Evolutionary conservation across 2,329 filamentous ascomycete genomes (phyloP), one percentile per base, ranked within the genome.

Genomic region (Diaporthe vexans): DNA sequence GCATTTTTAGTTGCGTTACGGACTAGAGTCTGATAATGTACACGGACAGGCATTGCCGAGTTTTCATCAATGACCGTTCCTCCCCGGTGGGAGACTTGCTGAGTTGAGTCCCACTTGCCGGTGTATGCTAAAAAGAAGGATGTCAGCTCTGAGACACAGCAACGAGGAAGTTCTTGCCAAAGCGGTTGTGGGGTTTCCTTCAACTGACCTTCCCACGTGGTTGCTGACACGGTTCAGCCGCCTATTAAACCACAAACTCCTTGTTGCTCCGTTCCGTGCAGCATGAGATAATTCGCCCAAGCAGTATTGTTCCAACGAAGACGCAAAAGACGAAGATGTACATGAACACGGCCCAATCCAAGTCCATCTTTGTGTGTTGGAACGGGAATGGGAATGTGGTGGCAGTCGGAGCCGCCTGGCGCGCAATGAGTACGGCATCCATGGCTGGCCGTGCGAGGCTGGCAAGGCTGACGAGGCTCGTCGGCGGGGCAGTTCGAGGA

Each of bases 261-360:
- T 72, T 46, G 17, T 51, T 63, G 15, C 26, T 35, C 57, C 48
- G 21, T 33, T 71, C 58, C 58, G 57, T 54, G n/a, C 72, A 74
- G 57, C 72, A 74, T 29, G 26, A 48, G 43, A 71, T 46, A 6
- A 74, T 58, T 37, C 65, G 57, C n/a, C 61, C 69, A 33, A 74
- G 48, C 9, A 74, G 51, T 24, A 59, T 21, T 21, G 57, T 56
- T 35, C 65, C 67, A 17, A 74, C 29, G 37, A 71, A 40, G 15
- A 70, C 61, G 26, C 67, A 29, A 51, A 74, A 52, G 8, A 71
- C 24, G 67, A 74, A 74, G 26, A 74, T 63, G 58, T 74, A 74
- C 67, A 71, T 71, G 48, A 57, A 74, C 1, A 71, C 48, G 1
- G 72, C 72, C 72, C 72, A 74, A 26, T 74, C 72, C 67, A 74